Percentiles rank a stretch among this genome's conserved stretches.
Conservation (phyloP, 2,329 filamentous ascomycete genomes). For the Pseudogymnoascus sp. region DNA sequence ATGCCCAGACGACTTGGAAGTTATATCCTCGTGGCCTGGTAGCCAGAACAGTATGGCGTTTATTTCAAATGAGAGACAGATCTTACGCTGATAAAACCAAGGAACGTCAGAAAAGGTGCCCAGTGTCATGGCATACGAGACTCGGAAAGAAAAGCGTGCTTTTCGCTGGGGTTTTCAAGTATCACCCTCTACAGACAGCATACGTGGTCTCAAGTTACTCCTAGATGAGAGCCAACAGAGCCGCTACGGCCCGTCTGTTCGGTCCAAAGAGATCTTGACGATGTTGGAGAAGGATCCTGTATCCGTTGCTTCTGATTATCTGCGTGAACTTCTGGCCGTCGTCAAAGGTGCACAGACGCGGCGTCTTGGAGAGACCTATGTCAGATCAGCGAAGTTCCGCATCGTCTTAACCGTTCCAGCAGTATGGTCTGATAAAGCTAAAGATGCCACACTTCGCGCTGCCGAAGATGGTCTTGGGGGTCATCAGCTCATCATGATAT, state of each 20-base stretch:
- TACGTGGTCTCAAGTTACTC: background rate
- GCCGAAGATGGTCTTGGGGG: constrained; percentile 19
- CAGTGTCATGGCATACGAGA: background rate
- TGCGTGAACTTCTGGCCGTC: background rate
- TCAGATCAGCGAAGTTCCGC: background rate
- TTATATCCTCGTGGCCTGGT: background rate
- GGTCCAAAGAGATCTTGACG: background rate
- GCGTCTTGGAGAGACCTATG: background rate
- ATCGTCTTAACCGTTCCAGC: constrained; percentile 18
- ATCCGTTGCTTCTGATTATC: background rate
- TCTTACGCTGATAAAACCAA: background rate
- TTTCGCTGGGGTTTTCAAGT: background rate
- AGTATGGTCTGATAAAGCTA: constrained; percentile 23
- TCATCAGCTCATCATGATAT: constrained; percentile 19
- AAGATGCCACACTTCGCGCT: constrained; percentile 20
- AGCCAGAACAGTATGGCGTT: background rate
- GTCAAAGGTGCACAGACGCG: background rate
- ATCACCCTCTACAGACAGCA: background rate
- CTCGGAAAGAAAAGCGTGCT: background rate
- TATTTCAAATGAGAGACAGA: background rate
- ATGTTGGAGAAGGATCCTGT: background rate
- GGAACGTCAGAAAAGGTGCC: background rate
- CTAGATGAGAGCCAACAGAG: background rate
- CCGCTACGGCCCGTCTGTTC: background rate
- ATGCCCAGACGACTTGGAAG: background rate